Evolutionary conservation across 2,329 filamentous ascomycete species (phyloP), one percentile per base, ranked within the genome.

Genomic region (Beauveria asiatica): DNA sequence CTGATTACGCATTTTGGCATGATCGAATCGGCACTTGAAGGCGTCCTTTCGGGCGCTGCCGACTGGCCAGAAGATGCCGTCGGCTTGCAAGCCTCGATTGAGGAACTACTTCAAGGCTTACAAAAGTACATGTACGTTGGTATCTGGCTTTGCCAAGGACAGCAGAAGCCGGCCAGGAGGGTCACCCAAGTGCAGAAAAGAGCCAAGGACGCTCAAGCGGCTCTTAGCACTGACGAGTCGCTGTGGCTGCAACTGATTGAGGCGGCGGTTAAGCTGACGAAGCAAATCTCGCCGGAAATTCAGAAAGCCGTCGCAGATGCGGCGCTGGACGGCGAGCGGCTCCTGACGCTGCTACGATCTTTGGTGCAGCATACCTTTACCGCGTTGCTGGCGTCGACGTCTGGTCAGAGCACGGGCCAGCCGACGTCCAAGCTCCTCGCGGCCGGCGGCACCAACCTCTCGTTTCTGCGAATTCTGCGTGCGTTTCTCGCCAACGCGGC

Each of bases 81-180:
- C 16, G 69, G 76, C 37, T 63, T 86, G 2, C 82, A 85, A 62
- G 83, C 87, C 63, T 83, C 88, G 0, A 84, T 88, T 0, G 83
- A 88, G 60, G 88, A 92, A 60, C 79, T 96, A 1, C 79, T 96
- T 4, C 83, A 85, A 61, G 86, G 88, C 0, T 76, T 99, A 19
- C 87, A 95, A 63, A 97, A 96, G 70, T 97, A 96, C 73, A 85
- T 88, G 1, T 87, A 92, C 64, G 90, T 99, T 1, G 94, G 95
- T 16, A 93, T 96, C 55, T 99, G 94, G 94, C 78, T 99, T 13
- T 97, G 94, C 67, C 90, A 95, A 73, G 85, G 88, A 1, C 91
- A 96, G 70, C 90, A 84, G 53, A 89, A 88, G 67, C 82, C 81
- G 0, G 73, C 77, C 6, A 80, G 76, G 61, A 74, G 75, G 62